Percentiles rank a stretch among this genome's conserved stretches.
Evolutionary conservation across 345 rosid genomes (phyloP).

Genomic region (Brassica rapa): DNA sequence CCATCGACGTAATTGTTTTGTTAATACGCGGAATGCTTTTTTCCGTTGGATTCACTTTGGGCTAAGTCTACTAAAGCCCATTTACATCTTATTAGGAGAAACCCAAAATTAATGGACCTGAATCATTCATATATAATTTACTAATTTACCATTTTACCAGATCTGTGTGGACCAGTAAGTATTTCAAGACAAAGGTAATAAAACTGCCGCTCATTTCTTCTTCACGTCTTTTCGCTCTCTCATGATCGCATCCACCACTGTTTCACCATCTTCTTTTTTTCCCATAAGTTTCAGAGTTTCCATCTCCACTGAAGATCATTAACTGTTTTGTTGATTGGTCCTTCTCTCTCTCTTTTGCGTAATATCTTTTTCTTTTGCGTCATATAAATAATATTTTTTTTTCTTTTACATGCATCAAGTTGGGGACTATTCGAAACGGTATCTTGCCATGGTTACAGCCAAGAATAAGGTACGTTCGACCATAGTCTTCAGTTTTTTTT

Average conservation of each 20-base stretch:
- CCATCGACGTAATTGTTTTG: neutral
- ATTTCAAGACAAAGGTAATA: neutral
- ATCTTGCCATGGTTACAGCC: slow-evolving; percentile 1
- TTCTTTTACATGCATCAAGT: neutral
- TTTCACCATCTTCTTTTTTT: slow-evolving; percentile 9
- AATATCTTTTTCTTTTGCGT: neutral
- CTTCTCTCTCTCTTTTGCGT: neutral
- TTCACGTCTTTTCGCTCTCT: slow-evolving; percentile 20
- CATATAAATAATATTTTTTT: neutral
- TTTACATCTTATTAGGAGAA: neutral
- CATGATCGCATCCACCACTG: neutral
- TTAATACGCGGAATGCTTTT: neutral
- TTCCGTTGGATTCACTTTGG: neutral
- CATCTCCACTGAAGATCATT: neutral
- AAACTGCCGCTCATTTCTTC: slow-evolving; percentile 41
- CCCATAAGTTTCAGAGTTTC: neutral
- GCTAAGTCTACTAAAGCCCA: slow-evolving; percentile 12
- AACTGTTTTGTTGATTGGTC: neutral
- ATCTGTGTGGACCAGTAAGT: neutral
- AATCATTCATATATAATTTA: neutral
- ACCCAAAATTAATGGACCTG: neutral
- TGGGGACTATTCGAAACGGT: neutral
- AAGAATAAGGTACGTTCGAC: slow-evolving; percentile 31
- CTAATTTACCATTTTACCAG: neutral
- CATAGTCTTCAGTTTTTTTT: neutral